Base-by-base conservation (phyloP, 116 monocot species). In the Trichopus zeylanicus region DNA sequence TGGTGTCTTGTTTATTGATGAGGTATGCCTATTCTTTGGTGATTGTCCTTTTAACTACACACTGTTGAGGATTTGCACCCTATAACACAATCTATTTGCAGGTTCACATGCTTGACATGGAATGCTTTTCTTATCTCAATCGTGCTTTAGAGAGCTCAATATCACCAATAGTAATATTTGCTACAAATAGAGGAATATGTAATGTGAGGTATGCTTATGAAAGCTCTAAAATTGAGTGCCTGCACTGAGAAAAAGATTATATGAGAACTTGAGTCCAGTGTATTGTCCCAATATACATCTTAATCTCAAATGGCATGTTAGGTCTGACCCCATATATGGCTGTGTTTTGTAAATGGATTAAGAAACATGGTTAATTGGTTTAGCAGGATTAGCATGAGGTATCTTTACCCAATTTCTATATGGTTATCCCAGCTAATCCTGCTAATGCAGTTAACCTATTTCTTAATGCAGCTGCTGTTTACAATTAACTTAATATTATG, bases 91-190 rank as follows among this genome's bases (percentile, higher is more conserved):
- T 56, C 13, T 46, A 18, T 63, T 51, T 81, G 39, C 77, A 97
- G 95, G 95, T 97, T 62, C 90, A 97, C 70, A 90, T 97, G 95
- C 79, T 97, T 11, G 95, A 97, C 54, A 90, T 97, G 65, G 95
- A 90, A 73, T 90, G 95, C 28, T 97, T 90, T 66, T 97, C 95
- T 53, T 97, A 97, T 66, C 84, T 97, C 46, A 97, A 97, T 73
- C 90, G 95, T 74, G 95, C 95, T 47, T 70, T 97, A 49, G 95
- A 97, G 65, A 97, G 95, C 63, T 72, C 95, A 35, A 71, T 97
- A 56, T 80, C 95, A 26, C 95, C 95, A 30, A 97, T 90, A 32
- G 95, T 97, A 47, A 97, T 97, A 55, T 72, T 97, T 70, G 95
- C 95, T 55, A 97, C 95, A n/a, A 97, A 97, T 67, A 78, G 95